Conservation (phyloP, 352 stramenopile genomes). For the Thraustochytrium sp. region DNA sequence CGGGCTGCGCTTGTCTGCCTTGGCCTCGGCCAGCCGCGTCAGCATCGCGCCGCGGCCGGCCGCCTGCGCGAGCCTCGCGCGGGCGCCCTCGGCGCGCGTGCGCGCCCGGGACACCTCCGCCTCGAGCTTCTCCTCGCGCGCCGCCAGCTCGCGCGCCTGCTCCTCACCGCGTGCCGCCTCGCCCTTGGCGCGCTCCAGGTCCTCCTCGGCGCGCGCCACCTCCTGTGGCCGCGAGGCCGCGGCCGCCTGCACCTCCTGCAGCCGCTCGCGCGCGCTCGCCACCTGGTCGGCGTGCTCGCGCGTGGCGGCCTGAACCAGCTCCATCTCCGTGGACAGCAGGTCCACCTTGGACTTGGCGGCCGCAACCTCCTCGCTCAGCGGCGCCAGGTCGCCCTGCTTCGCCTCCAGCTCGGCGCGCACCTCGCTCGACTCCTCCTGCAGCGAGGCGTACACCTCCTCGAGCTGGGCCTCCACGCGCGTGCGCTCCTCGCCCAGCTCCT, state of each 20-base stretch:
- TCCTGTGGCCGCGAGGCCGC: constrained; percentile 61
- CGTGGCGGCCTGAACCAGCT: not conserved
- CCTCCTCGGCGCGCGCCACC: constrained; percentile 59
- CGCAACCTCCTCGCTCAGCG: constrained; percentile 7
- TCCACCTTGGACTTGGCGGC: constrained; percentile 37
- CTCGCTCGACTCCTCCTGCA: constrained; percentile 69
- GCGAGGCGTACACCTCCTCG: constrained; percentile 66
- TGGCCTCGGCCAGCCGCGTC: not conserved
- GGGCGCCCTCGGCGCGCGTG: constrained; percentile 62
- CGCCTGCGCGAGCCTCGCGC: constrained; percentile 43
- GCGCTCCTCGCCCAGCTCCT: constrained; percentile 62
- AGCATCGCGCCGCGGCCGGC: not conserved
- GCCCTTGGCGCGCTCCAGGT: constrained; percentile 52
- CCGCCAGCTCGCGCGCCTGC: not conserved
- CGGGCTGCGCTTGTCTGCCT: not conserved
- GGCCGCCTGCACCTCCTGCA: constrained; percentile 57
- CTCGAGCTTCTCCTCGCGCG: not conserved
- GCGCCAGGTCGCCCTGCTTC: constrained; percentile 23
- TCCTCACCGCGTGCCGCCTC: constrained; percentile 41
- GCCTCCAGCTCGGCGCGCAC: constrained; percentile 44
- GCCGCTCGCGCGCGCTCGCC: constrained; percentile 54
- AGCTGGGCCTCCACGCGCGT: constrained; percentile 65
- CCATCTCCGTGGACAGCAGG: not conserved
- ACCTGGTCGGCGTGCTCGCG: not conserved
- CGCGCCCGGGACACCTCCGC: constrained; percentile 63